A percentile compares a stretch with the other conserved stretches of the same genome.
These are phyloP conservation scores for Pseudodiploospora longispora DNA, from an alignment of 2,329 filamentous ascomycete species.

Conservation along the genomic window DNA sequence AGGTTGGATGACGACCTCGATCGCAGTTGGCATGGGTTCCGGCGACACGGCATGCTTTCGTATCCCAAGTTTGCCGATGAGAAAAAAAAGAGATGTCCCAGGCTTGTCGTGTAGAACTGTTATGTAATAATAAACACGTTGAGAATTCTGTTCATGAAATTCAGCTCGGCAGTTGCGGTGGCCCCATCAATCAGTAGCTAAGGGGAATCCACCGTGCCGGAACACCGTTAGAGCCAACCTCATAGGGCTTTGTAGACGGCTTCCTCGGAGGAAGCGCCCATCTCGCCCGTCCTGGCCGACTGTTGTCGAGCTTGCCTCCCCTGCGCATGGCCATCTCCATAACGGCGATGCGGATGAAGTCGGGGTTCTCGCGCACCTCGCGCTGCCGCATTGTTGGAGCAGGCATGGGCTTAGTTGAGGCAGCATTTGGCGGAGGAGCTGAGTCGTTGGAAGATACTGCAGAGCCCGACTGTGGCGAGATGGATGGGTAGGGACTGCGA, in stretches of 20 bases:
- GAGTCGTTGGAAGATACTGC: slow-evolving; percentile 21
- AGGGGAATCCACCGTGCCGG: slow-evolving; percentile 49
- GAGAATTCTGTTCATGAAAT: not conserved
- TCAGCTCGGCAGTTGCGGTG: not conserved
- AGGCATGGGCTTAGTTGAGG: slow-evolving; percentile 6
- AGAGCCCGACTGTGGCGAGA: slow-evolving; percentile 22
- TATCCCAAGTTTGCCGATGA: not conserved
- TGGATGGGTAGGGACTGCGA: slow-evolving; percentile 23
- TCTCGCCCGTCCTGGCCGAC: slow-evolving; percentile 57
- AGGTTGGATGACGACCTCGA: not conserved
- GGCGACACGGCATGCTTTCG: not conserved
- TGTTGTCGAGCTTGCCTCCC: slow-evolving; percentile 57
- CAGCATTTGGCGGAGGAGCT: slow-evolving; percentile 12
- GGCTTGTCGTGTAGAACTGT: not conserved
- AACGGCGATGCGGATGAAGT: slow-evolving; percentile 63
- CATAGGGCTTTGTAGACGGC: slow-evolving; percentile 43
- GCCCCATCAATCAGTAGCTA: slow-evolving; percentile 13
- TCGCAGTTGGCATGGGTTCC: not conserved
- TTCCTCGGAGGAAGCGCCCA: slow-evolving; percentile 62
- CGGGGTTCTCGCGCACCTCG: slow-evolving; percentile 61
- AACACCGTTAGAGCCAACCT: slow-evolving; percentile 49
- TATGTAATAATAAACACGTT: not conserved
- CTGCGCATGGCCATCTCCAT: slow-evolving; percentile 67
- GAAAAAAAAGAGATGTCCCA: not conserved
- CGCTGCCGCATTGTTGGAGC: slow-evolving; percentile 48